A percentile compares a stretch with the other conserved stretches of the same genome.
Evolutionary conservation across 2,329 filamentous ascomycete genomes (phyloP).

Genomic region (Aspergillus tubingensis): DNA sequence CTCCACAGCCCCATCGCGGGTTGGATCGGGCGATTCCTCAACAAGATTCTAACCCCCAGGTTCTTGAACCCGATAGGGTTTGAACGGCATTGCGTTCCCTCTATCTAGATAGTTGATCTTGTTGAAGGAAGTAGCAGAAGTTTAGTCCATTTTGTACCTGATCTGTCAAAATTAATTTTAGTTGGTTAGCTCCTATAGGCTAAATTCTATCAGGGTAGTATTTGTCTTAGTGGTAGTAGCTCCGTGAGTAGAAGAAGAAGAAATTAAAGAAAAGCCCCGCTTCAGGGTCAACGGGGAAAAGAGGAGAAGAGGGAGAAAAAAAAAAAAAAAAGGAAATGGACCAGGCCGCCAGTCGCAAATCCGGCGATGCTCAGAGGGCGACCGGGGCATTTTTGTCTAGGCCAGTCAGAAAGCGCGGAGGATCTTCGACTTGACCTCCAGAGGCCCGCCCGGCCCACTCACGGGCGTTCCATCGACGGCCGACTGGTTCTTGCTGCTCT

Average conservation of each 20-base stretch:
- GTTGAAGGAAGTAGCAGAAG: no score
- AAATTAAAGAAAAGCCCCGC: background rate
- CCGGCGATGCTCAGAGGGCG: conserved; percentile 6
- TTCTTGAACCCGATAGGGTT: background rate
- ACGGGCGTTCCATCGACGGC: conserved; percentile 20
- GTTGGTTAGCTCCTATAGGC: no score
- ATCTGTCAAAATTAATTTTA: background rate
- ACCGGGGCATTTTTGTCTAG: conserved; percentile 16
- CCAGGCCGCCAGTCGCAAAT: conserved; percentile 1
- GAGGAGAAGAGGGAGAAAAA: no score
- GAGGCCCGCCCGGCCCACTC: conserved; percentile 24
- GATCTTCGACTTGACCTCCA: conserved; percentile 26
- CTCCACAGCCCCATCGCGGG: background rate
- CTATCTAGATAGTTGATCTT: no score
- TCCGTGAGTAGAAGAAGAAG: background rate
- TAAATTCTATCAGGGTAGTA: no score
- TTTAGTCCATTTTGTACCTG: background rate
- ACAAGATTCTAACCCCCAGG: background rate
- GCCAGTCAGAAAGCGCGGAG: conserved; percentile 26
- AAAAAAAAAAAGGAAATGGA: no score
- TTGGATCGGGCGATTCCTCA: background rate
- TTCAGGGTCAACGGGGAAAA: conserved; percentile 1
- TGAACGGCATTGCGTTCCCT: background rate
- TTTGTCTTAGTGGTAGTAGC: background rate
- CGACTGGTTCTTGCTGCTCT: conserved; percentile 9